Conservation (phyloP, 2,329 filamentous ascomycete species). For the Aureobasidium subglaciale region DNA sequence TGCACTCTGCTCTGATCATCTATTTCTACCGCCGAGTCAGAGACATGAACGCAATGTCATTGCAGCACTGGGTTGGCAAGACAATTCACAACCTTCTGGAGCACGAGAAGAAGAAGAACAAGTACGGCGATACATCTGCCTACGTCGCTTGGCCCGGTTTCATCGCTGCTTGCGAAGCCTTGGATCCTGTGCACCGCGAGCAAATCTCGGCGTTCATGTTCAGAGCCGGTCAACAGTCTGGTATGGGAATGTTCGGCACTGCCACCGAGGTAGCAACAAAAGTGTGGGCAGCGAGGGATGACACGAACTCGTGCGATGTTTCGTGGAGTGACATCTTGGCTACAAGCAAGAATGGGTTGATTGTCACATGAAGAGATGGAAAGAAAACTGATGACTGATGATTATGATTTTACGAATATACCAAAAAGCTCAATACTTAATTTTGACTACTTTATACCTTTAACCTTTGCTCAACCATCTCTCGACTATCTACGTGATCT, state of each 20-base stretch:
- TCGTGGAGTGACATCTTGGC: conserved; percentile 11
- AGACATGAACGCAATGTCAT: conserved; percentile 32
- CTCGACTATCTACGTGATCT: too few species aligned
- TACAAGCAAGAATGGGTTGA: conserved; percentile 5
- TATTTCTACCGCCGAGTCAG: conserved; percentile 38
- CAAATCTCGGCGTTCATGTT: conserved; percentile 6
- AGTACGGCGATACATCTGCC: conserved; percentile 23
- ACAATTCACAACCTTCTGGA: conserved; percentile 28
- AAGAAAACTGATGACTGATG: not conserved
- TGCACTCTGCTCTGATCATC: conserved; percentile 36
- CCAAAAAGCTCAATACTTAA: not conserved
- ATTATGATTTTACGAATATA: not conserved
- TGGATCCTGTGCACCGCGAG: conserved; percentile 11
- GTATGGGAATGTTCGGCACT: conserved; percentile 8
- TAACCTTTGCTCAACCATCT: not conserved
- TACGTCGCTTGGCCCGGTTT: conserved; percentile 34
- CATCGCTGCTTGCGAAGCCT: conserved; percentile 36
- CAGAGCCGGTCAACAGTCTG: conserved; percentile 1
- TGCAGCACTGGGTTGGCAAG: conserved; percentile 33
- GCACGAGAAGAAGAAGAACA: conserved; percentile 23
- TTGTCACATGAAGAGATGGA: not conserved
- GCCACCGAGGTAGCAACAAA: not conserved
- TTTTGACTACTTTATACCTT: not conserved
- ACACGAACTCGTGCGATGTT: not conserved
- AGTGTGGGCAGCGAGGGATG: conserved; percentile 10